phyloP scores from a whole-genome alignment of 805 yeast genomes.

The Lipomyces sp. region DNA sequence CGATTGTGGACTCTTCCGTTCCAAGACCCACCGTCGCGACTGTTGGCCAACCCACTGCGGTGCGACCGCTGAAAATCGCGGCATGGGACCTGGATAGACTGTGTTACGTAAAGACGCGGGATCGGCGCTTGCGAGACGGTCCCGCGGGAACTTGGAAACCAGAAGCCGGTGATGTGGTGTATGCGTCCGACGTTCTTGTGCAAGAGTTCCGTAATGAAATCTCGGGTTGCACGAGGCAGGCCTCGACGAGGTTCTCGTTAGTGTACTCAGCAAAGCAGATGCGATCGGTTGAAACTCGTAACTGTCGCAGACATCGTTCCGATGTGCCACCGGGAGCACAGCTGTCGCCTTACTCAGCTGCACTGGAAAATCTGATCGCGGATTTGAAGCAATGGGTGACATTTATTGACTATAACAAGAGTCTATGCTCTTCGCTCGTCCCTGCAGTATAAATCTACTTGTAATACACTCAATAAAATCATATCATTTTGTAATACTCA shows the following conservation, averaged over 20 bases:
- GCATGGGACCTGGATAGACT: conserved; percentile 4
- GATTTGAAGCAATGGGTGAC: conserved; percentile 13
- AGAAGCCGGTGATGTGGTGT: conserved; percentile 8
- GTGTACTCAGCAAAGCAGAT: background rate
- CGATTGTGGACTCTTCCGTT: conserved; percentile 14
- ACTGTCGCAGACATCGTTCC: too few species aligned
- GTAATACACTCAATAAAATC: background rate
- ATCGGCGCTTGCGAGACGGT: background rate
- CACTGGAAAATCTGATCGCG: background rate
- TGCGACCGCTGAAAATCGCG: conserved; percentile 6
- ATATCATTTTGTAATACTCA: too few species aligned
- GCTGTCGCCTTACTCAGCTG: background rate
- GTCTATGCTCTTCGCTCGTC: conserved; percentile 4
- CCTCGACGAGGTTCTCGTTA: background rate
- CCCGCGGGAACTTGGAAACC: background rate
- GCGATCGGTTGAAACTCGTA: background rate
- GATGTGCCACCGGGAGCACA: background rate
- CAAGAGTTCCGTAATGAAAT: background rate
- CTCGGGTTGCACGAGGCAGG: conserved; percentile 3
- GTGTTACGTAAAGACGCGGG: background rate
- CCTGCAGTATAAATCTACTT: too few species aligned
- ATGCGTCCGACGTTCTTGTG: conserved; percentile 2
- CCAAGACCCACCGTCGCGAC: background rate
- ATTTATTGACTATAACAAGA: conserved; percentile 6
- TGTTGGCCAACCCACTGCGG: background rate